Base-by-base conservation (phyloP, 164 flowering plant genomes). In the Cinnamomum micranthum region DNA sequence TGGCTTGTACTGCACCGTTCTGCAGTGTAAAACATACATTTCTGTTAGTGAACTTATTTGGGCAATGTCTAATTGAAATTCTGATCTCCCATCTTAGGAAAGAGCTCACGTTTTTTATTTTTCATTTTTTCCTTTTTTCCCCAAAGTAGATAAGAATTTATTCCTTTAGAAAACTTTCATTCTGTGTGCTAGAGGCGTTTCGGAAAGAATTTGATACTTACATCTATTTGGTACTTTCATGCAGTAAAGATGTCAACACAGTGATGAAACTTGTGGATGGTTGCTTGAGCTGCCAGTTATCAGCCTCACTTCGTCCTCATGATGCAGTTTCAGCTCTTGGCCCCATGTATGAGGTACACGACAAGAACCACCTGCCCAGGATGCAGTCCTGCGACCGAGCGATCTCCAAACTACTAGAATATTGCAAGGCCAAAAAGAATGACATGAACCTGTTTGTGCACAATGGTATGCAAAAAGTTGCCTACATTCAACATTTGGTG, bases 251-350 rank as follows among this genome's bases (percentile, higher is more conserved):
- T 85, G 95, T 96, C 47, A 84, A 82, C 79, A 96, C 95, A 11
- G 99, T 96, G 77, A 94, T 90, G 88, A 96, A 91, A 77, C 89
- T 96, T 14, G 92, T 96, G 35, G 97, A 92, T 84, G 97, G 94
- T 73, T 91, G 97, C 80, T 69, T 91, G 71, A 83, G 92, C 73
- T 71, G 85, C 72, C 93, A 90, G 65, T 75, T 91, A 59, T 88
- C 99, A 15, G 85, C 94, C 58, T 96, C 99, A 0, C 88, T 92
- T 35, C 98, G 95, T 65, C 99, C 99, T 73, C 98, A 94, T 84
- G 99, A 96, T 87, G 99, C 98, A 23, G 99, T 96, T 83, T 96
- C 99, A 55, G 98, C 99, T 60, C 82, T 96, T 81, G 99, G 99
- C 70, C 99, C 94, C 25, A 96, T 96, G 97, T 96, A 94, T 82